phyloP scores from a whole-genome alignment of 306 rosid species.

The Malus sieversii region DNA sequence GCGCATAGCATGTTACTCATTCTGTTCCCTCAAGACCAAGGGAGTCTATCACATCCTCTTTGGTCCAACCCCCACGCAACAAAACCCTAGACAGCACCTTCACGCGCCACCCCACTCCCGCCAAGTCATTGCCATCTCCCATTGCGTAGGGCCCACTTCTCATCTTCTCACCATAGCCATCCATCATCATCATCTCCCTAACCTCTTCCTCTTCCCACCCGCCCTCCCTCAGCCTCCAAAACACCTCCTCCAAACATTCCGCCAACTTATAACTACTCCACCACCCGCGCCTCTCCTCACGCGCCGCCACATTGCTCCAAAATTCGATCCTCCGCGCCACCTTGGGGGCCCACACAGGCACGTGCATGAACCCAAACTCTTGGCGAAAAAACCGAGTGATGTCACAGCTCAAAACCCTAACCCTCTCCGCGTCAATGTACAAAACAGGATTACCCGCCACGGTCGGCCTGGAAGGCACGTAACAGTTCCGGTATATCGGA shows the following conservation, averaged over 20 bases:
- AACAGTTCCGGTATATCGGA: constrained; percentile 56
- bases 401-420: constrained; percentile 44
- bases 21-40: no score
- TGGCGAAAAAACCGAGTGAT: constrained; percentile 43
- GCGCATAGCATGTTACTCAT: no score
- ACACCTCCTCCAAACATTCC: constrained; percentile 45
- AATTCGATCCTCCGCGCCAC: constrained; percentile 33
- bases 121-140: constrained; percentile 2
- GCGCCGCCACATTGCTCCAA: constrained; percentile 58
- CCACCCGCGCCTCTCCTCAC: constrained; percentile 18
- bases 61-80: constrained; percentile 84
- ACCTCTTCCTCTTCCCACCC: constrained; percentile 90
- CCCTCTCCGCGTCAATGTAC: constrained; percentile 36
- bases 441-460: constrained; percentile 68
- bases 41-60: constrained; percentile 56
- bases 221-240: constrained; percentile 55
- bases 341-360: constrained; percentile 73
- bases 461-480: constrained; percentile 41
- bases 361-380: constrained; percentile 29
- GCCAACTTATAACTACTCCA: constrained; percentile 34
- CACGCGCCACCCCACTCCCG: constrained; percentile 34
- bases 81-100: constrained; percentile 29
- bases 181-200: constrained; percentile 66
- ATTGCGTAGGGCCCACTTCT: not conserved
- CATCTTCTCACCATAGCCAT: constrained; percentile 20